Evolutionary conservation across 352 stramenopile species (phyloP), one percentile per base, ranked within the genome.

Genomic region (Thraustotheca clavata): DNA sequence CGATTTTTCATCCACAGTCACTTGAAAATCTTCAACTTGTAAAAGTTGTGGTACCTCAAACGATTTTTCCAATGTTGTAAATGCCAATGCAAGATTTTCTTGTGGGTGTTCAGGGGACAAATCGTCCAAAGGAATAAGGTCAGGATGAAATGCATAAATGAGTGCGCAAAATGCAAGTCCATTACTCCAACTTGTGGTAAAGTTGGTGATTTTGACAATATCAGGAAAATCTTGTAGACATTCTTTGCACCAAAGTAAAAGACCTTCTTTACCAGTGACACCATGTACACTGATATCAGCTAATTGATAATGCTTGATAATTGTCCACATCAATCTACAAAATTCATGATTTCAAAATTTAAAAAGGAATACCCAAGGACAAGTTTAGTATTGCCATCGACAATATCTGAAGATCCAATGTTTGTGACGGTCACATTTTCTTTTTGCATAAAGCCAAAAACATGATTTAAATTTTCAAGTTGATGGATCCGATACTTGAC

Each of bases 391-490:
- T 95, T 96, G 71, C 87, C 85, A 57, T 96, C 86, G 41, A 96
- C 67, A 59, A 96, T 95, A 68, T 96, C 88, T n/a, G 80, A 89
- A 40, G 86, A 95, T 36, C 88, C 87, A 29, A 96, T 88, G 77
- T 96, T 96, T 11, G 88, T 94, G 50, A 96, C 68, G 67, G 88
- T 91, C 3, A 96, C 77, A 62, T 91, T 88, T 69, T 90, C 90
- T 69, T 90, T 89, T 57, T 90, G 80, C 72, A 95, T 74, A 57
- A 90, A 95, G 31, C 86, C 83, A 62, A 96, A 93, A 46, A 89
- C 79, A 55, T 95, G 86, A 74, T 95, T 96, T n/a, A 94, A 72
- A 69, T 96, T 96, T 71, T 96, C 88, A 72, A 96, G 90, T 75
- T 95, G 95, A 67, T 96, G 88, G 71, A 96, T 96, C 48, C 87